Conservation (phyloP, 176 grass and related monocot species). For the maize (Zea mays) region DNA sequence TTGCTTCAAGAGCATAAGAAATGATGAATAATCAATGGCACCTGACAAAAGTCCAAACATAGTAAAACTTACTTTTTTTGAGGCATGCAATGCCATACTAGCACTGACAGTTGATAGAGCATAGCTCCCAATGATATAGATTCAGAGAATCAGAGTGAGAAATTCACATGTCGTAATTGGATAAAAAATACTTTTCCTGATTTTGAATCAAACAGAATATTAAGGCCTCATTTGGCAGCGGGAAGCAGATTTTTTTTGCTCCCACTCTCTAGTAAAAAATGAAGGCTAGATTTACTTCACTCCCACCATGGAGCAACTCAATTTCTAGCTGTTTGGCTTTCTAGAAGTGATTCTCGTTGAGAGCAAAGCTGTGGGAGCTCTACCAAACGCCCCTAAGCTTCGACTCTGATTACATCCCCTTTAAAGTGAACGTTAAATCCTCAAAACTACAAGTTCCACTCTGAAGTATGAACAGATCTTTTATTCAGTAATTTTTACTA, state of each 20-base stretch:
- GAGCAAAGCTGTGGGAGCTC: too few relatives aligned
- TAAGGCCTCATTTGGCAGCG: too few relatives aligned
- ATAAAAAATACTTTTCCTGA: too few relatives aligned
- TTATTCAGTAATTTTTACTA: conserved; percentile 16
- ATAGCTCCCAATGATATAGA: background rate
- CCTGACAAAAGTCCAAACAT: conserved; percentile 42
- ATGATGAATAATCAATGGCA: conserved; percentile 70
- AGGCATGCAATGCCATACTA: conserved; percentile 2
- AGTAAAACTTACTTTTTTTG: background rate
- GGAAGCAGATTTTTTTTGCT: too few relatives aligned
- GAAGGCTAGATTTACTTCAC: too few relatives aligned
- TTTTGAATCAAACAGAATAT: too few relatives aligned
- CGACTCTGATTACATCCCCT: background rate
- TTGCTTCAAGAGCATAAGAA: background rate
- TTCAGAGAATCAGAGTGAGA: background rate
- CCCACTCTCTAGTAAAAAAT: too few relatives aligned
- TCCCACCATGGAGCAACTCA: too few relatives aligned
- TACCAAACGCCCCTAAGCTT: background rate
- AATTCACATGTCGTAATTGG: background rate
- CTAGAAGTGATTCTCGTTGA: too few relatives aligned
- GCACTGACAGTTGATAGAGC: background rate
- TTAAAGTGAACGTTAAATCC: background rate
- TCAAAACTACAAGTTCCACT: background rate
- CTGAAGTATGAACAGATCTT: background rate
- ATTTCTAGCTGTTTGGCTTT: background rate